Evolutionary conservation across 177 flowering plant genomes (phyloP).

Genomic region (Vitis hybrid): DNA sequence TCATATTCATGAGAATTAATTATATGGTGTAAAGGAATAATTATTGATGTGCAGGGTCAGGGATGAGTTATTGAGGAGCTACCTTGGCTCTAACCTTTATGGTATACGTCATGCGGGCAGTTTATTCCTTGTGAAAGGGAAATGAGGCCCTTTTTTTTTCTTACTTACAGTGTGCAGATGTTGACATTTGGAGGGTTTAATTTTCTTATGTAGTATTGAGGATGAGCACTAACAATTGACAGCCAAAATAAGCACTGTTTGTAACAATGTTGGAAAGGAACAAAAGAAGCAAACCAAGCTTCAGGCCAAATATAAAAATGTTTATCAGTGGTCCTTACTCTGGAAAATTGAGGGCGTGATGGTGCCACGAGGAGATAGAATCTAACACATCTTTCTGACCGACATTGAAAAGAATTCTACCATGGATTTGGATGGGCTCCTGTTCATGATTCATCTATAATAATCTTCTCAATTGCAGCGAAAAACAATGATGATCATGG

Average conservation of each 20-base stretch:
- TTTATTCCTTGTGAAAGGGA: slow-evolving; percentile 22
- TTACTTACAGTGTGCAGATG: slow-evolving; percentile 10
- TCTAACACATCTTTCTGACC: neutral
- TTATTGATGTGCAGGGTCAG: no score
- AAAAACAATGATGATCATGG: no score
- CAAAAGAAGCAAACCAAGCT: slow-evolving; percentile 11
- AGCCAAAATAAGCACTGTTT: slow-evolving; percentile 9
- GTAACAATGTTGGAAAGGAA: slow-evolving; percentile 12
- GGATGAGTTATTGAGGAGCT: no score
- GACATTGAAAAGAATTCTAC: neutral
- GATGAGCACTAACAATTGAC: slow-evolving; percentile 22
- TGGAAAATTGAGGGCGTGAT: slow-evolving; percentile 11
- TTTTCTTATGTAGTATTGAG: neutral
- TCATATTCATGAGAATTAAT: no score
- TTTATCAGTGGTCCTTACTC: slow-evolving; percentile 17
- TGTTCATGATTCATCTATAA: no score
- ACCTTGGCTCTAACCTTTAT: no score
- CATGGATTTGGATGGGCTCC: neutral
- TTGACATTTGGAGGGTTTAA: slow-evolving; percentile 16
- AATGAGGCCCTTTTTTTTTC: neutral
- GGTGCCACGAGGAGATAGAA: slow-evolving; percentile 13
- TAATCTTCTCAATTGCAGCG: no score
- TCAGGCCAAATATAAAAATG: neutral
- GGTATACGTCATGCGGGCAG: neutral
- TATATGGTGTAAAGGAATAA: no score